Evolutionary conservation across 176 grass and related monocot genomes (phyloP), one percentile per base, ranked within the genome.

Genomic region (Avena atlantica): DNA sequence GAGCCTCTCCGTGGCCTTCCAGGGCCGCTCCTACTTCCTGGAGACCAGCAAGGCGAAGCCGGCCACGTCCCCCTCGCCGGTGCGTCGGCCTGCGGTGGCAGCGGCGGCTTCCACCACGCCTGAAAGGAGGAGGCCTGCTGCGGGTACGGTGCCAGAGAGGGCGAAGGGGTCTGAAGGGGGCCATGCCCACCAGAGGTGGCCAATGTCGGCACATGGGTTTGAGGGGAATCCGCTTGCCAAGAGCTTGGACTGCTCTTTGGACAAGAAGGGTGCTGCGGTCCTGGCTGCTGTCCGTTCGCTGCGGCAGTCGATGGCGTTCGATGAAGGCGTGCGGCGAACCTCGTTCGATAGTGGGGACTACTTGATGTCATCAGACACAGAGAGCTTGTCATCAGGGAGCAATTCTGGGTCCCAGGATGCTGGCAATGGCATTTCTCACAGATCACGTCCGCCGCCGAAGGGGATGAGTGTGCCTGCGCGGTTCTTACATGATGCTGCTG

Each of bases 1-100:
- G 57, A 99, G 97, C 85, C 92, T 99, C 76, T 99, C 97, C 19
- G 97, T 99, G 20, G 95, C 97, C 70, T 99, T 99, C 89, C 97
- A 99, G 93, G 97, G 97, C 60, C 84, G 93, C 6, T 94, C 94
- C 83, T 97, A 94, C 84, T 92, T 91, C 85, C 95, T 94, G 62
- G 92, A 94, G 81, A 90, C 94, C 15, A 96, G 87, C 87, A 99
- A 90, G 89, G 89, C 92, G 20, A 91, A 89, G 63, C 83, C 77
- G 6, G 51, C 92, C 80, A 79, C 76, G 4, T 94, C 94, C 40
- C 91, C 97, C 55, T 91, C 93, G 4, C 90, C 92, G 4, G 83
- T 59, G 79, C 82, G 97, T 36, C 95, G 93, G 48, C 82, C 89
- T 29, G 60, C 9, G 8, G 78, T 81, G 21, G 67, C 81, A 2